Percentiles rank a stretch among this genome's conserved stretches.
Evolutionary conservation across 768 basidiomycete species (phyloP).

Genomic region (Hemileccinum rubropunctum): DNA sequence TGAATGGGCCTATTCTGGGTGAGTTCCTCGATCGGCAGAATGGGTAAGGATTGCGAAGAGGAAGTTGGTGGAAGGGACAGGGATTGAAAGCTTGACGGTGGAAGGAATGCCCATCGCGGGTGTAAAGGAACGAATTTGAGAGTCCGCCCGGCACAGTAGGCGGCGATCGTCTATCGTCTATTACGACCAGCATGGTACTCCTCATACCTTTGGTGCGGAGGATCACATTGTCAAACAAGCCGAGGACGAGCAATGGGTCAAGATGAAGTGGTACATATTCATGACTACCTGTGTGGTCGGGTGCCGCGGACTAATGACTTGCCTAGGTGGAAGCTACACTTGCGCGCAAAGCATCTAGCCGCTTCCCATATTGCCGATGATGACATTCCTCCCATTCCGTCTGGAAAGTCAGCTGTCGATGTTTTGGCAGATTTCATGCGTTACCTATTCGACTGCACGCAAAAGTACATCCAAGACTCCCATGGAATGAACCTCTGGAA

Average conservation of each 20-base stretch:
- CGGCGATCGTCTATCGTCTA: slow-evolving; percentile 47
- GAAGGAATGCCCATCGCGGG: too few relatives aligned
- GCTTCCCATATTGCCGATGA: slow-evolving; percentile 31
- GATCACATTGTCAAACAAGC: slow-evolving; percentile 38
- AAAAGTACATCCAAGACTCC: slow-evolving; percentile 46
- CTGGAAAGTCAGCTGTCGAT: slow-evolving; percentile 38
- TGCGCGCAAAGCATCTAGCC: slow-evolving; percentile 34
- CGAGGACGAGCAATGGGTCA: slow-evolving; percentile 45
- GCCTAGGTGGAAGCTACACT: slow-evolving; percentile 37
- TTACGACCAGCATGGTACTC: slow-evolving; percentile 39
- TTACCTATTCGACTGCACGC: slow-evolving; percentile 44
- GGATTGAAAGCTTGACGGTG: too few relatives aligned
- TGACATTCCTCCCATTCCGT: slow-evolving; percentile 41
- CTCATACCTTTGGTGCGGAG: slow-evolving; percentile 45
- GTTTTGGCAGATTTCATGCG: slow-evolving; percentile 48
- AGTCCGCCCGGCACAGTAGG: slow-evolving; percentile 42
- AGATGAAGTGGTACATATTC: slow-evolving; percentile 41
- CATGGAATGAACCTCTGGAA: slow-evolving; percentile 48
- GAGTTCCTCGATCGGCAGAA: too few relatives aligned
- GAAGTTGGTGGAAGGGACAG: too few relatives aligned
- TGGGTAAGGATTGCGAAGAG: too few relatives aligned
- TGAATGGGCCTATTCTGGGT: too few relatives aligned
- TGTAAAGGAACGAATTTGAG: too few relatives aligned
- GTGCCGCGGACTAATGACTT: background rate
- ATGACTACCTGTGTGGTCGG: background rate